These are phyloP conservation scores for Ascochyta koolunga DNA, from an alignment of 2,329 filamentous ascomycete species.

Conservation along the genomic window DNA sequence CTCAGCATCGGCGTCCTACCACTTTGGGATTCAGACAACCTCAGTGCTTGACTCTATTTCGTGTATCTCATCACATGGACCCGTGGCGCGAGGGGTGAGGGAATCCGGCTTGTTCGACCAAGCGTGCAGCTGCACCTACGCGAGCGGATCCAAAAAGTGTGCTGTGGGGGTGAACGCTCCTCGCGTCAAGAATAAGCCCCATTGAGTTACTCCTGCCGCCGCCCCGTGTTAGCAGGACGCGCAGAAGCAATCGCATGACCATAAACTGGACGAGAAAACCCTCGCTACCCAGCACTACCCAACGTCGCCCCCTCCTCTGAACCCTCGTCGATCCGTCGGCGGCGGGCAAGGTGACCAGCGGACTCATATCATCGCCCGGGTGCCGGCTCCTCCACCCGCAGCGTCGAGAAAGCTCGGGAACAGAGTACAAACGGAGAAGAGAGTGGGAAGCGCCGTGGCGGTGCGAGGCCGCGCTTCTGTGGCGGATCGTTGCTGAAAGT, in stretches of 20 bases:
- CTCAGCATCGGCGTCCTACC: slow-evolving; percentile 52
- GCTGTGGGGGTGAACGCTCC: slow-evolving; percentile 65
- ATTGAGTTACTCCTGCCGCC: slow-evolving; percentile 85
- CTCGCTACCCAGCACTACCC: slow-evolving; percentile 47
- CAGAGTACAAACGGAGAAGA: slow-evolving; percentile 62
- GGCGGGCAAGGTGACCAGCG: slow-evolving; percentile 56
- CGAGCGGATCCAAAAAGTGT: slow-evolving; percentile 53
- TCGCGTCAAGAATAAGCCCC: slow-evolving; percentile 99
- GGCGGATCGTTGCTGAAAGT: slow-evolving; percentile 97
- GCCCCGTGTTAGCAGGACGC: slow-evolving; percentile 44
- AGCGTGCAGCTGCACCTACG: slow-evolving; percentile 55
- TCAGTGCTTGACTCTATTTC: slow-evolving; percentile 99
- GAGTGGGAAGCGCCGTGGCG: slow-evolving; percentile 51
- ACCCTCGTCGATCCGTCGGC: slow-evolving; percentile 28
- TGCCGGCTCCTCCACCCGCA: slow-evolving; percentile 52
- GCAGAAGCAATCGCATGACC: slow-evolving; percentile 94
- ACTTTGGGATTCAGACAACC: slow-evolving; percentile 57
- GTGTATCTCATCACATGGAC: slow-evolving; percentile 85
- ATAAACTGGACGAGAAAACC: slow-evolving; percentile 85
- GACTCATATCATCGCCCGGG: slow-evolving; percentile 92
- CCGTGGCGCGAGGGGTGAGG: slow-evolving; percentile 40
- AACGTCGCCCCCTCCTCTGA: slow-evolving; percentile 40
- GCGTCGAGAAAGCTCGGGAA: slow-evolving; percentile 27
- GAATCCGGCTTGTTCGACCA: slow-evolving; percentile 73
- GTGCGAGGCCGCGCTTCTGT: slow-evolving; percentile 93